phyloP scores from a whole-genome alignment of 2,329 filamentous ascomycete genomes.

The Exophiala dermatitidis region DNA sequence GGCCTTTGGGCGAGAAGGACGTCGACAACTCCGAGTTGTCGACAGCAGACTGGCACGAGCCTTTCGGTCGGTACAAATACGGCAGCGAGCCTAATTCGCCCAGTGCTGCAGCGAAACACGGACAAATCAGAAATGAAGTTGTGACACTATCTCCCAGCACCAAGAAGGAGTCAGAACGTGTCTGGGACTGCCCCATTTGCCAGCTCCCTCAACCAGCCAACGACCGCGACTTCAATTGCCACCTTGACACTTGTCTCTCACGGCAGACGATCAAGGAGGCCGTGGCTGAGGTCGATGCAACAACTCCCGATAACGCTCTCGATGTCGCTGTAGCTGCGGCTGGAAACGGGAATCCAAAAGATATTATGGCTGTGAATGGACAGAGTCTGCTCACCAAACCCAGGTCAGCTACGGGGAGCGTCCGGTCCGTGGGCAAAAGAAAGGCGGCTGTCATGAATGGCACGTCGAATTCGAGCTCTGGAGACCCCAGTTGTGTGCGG shows the following conservation, averaged over 20 bases:
- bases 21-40: not conserved
- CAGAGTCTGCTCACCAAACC: not conserved
- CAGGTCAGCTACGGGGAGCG: not conserved
- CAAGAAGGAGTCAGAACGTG: slow-evolving; percentile 11
- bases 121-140: slow-evolving; percentile 8
- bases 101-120: slow-evolving; percentile 4
- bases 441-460: not conserved
- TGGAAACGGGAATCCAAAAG: not conserved
- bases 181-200: slow-evolving; percentile 87
- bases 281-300: slow-evolving; percentile 41
- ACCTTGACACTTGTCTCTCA: slow-evolving; percentile 88
- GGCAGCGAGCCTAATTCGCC: slow-evolving; percentile 24
- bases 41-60: slow-evolving; percentile 26
- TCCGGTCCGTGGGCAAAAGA: not conserved
- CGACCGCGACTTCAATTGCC: slow-evolving; percentile 75
- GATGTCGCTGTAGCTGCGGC: not conserved
- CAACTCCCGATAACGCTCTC: slow-evolving; percentile 2
- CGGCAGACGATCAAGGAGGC: slow-evolving; percentile 77
- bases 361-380: not conserved
- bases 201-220: slow-evolving; percentile 67
- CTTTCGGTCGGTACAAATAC: slow-evolving; percentile 27
- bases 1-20: not conserved
- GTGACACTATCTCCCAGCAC: not conserved
- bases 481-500: not conserved
- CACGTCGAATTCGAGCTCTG: not conserved